Percentiles rank a stretch among this genome's conserved stretches.
Conservation (phyloP, 2,329 filamentous ascomycete genomes). For the Cladophialophora psammophila region DNA sequence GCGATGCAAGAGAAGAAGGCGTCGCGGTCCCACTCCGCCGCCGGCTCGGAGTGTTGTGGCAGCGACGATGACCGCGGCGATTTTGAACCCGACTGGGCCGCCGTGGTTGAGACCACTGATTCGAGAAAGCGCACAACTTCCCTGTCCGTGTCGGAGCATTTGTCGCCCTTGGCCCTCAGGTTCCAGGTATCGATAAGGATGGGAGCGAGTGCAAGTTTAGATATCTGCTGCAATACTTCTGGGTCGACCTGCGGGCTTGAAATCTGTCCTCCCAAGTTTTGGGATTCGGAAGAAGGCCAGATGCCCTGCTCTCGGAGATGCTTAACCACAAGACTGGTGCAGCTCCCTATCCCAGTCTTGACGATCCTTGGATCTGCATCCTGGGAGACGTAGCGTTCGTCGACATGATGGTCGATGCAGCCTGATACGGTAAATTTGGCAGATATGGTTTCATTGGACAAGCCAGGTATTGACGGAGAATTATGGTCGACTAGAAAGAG, state of each 20-base stretch:
- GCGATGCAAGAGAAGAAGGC: conserved; percentile 61
- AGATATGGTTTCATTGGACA: conserved; percentile 47
- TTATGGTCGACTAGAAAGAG: conserved; percentile 56
- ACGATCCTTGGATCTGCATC: conserved; percentile 60
- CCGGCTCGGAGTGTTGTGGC: neutral
- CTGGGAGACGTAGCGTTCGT: conserved; percentile 61
- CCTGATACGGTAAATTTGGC: conserved; percentile 55
- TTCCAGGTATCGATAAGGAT: conserved; percentile 56
- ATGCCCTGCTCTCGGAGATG: conserved; percentile 56
- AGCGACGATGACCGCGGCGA: neutral
- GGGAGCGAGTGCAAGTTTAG: conserved; percentile 51
- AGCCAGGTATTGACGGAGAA: conserved; percentile 46
- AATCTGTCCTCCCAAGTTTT: conserved; percentile 34
- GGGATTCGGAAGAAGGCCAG: conserved; percentile 49
- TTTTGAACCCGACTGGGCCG: neutral
- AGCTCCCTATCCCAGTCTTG: conserved; percentile 63
- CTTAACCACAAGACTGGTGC: conserved; percentile 63
- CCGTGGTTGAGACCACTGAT: conserved; percentile 51
- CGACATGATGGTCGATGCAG: conserved; percentile 69
- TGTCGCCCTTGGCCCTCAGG: conserved; percentile 51
- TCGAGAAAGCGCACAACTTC: conserved; percentile 60
- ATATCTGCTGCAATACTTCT: conserved; percentile 49
- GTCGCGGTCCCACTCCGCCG: conserved; percentile 43
- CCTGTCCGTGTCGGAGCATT: conserved; percentile 58
- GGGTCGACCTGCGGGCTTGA: neutral